Conservation (phyloP, 164 flowering plant species). For the Vitis rotundifolia region DNA sequence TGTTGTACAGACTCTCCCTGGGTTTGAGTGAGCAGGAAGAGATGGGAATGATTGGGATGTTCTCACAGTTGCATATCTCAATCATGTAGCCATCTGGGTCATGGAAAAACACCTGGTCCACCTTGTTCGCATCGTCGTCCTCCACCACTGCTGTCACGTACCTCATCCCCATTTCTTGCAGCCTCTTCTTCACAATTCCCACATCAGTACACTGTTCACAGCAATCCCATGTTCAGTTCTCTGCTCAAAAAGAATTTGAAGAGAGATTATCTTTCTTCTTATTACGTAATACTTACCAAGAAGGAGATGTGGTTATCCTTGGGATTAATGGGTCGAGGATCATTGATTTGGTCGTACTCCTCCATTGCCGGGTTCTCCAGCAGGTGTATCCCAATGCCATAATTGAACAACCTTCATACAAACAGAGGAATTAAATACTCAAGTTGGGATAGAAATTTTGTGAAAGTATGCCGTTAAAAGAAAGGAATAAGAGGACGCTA, state of each 20-base stretch:
- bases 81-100: conserved; percentile 91
- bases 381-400: conserved; percentile 77
- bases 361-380: conserved; percentile 41
- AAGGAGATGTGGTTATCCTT: conserved; percentile 82
- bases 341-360: conserved; percentile 14
- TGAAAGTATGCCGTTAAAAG: not conserved
- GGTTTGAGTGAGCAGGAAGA: conserved; percentile 46
- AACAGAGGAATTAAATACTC: not conserved
- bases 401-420: conserved; percentile 57
- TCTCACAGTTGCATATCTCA: conserved; percentile 84
- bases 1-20: conserved; percentile 16
- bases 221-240: not conserved
- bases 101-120: conserved; percentile 82
- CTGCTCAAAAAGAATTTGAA: no score
- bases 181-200: conserved; percentile 46
- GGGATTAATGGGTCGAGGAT: conserved; percentile 55
- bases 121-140: conserved; percentile 63
- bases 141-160: conserved; percentile 65
- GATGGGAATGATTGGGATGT: conserved; percentile 65
- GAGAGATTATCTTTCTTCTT: no score
- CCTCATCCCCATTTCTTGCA: conserved; percentile 60
- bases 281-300: conserved; percentile 36
- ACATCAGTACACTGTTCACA: conserved; percentile 50
- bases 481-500: not conserved
- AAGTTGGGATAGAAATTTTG: no score